Conservation (phyloP, 106 monocot genomes). For the Posidonia australis region DNA sequence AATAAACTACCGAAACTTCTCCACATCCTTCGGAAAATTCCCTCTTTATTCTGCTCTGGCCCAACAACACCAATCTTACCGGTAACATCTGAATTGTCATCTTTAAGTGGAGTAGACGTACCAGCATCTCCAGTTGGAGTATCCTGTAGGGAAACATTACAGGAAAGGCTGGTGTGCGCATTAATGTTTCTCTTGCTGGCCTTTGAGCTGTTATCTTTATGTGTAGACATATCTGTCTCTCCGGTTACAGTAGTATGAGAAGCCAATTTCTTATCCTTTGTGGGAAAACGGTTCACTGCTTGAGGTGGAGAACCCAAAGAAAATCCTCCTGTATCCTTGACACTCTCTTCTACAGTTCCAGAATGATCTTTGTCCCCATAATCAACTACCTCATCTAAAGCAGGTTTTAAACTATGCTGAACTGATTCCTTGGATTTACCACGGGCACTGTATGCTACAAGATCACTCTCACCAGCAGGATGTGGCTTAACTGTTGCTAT, state of each 20-base stretch:
- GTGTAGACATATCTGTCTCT: background rate
- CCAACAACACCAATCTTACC: background rate
- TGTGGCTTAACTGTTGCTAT: slow-evolving; percentile 35
- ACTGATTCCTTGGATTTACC: slow-evolving; percentile 18
- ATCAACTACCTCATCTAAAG: slow-evolving; percentile 9
- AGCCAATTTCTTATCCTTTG: background rate
- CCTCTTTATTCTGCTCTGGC: slow-evolving; percentile 3
- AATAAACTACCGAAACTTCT: slow-evolving; percentile 9
- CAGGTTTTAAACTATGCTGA: slow-evolving; percentile 16
- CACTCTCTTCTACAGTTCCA: background rate
- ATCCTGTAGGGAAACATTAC: background rate
- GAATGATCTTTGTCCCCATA: background rate
- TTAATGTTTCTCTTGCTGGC: background rate
- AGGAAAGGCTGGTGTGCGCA: background rate
- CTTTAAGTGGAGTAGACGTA: background rate
- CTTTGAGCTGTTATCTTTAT: background rate
- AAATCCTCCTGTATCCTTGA: background rate
- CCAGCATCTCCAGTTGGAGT: background rate
- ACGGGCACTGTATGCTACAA: slow-evolving; percentile 25
- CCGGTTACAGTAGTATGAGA: background rate
- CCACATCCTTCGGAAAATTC: slow-evolving; percentile 36
- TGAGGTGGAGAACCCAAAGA: background rate
- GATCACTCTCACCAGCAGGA: slow-evolving; percentile 24
- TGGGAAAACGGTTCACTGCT: background rate
- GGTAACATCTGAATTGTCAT: background rate